Percentiles rank a stretch among this genome's conserved stretches.
phyloP scores from a whole-genome alignment of 1,284 basidiomycete genomes.

The Ustilago shanxiensis region DNA sequence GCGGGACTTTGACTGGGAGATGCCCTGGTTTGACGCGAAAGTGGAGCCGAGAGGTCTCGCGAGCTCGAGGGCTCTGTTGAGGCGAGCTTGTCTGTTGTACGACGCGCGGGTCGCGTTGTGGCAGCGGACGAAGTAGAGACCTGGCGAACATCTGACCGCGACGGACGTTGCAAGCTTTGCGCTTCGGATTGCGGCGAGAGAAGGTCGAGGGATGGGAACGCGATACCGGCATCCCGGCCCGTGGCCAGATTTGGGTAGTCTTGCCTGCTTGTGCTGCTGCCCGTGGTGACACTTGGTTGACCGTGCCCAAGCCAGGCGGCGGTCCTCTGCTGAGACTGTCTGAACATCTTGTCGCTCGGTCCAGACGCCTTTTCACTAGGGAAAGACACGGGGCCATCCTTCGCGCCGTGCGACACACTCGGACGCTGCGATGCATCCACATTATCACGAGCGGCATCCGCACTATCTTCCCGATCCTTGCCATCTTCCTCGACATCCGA shows the following conservation, averaged over 20 bases:
- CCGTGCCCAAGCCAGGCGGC: slow-evolving; percentile 44
- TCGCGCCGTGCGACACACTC: neutral
- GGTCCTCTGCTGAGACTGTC: slow-evolving; percentile 35
- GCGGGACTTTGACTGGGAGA: slow-evolving; percentile 19
- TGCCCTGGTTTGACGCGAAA: neutral
- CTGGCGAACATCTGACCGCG: slow-evolving; percentile 34
- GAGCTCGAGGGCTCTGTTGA: slow-evolving; percentile 12
- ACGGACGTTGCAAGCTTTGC: slow-evolving; percentile 21
- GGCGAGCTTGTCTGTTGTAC: slow-evolving; percentile 2
- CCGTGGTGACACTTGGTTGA: neutral
- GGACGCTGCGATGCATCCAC: neutral
- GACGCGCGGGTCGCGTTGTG: slow-evolving; percentile 27
- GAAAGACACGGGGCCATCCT: neutral
- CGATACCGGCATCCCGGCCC: slow-evolving; percentile 21
- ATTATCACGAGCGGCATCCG: neutral
- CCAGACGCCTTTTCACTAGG: neutral
- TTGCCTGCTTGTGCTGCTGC: slow-evolving; percentile 1
- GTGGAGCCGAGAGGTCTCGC: neutral
- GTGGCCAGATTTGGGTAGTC: neutral
- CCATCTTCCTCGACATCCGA: slow-evolving; percentile 21
- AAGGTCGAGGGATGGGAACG: slow-evolving; percentile 47
- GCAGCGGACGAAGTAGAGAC: slow-evolving; percentile 40
- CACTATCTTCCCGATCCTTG: neutral
- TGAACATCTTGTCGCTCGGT: slow-evolving; percentile 16
- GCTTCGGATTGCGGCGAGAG: slow-evolving; percentile 21